Evolutionary conservation across 2,329 filamentous ascomycete genomes (phyloP), one percentile per base, ranked within the genome.

Genomic region (Cladosporium phlei): DNA sequence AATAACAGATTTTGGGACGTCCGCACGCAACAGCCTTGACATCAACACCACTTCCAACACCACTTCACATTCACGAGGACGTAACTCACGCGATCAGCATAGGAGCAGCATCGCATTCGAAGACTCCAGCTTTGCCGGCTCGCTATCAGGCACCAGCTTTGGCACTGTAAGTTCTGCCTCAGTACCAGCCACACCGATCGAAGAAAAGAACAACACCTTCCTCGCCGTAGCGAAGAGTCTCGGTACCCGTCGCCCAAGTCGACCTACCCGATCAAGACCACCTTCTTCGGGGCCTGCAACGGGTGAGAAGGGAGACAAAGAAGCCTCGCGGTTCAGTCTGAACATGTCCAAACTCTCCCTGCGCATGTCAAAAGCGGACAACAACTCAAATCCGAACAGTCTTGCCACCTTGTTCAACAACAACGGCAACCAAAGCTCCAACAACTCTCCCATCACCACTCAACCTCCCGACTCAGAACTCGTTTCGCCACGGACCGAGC

Each of bases 81-180:
- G 68, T 5, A 65, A 66, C 3, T 64, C 64, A 29, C 61, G 59
- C 27, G 59, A 60, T 24, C 67, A 72, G 16, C 56, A 61, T 17
- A 62, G 65, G n/a, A 62, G 58, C 46, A 73, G 68, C 52, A 55
- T 69, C 19, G 57, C 66, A 0, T 63, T 71, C 38, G 67, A 72
- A 38, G 67, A 69, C 3, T 39, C 59, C 7, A 67, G 63, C 29
- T 55, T 56, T 28, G 59, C 59, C 37, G 53, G 59, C n/a, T 62
- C 55, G 21, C 50, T 52, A 3, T 52, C 56, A 4, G 59, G 55
- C 14, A 56, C 58, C 25, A 59, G 56, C 46, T 43, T 53, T 2
- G 49, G 48, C 7, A 60, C 56, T 7, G 42, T 56, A 1, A 52
- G 48, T 4, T 42, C 48, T 9, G 50, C 33, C 10, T 64, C 62